Evolutionary conservation across 768 basidiomycete species (phyloP), one percentile per base, ranked within the genome.

Genomic region (Pleurotus tuoliensis): DNA sequence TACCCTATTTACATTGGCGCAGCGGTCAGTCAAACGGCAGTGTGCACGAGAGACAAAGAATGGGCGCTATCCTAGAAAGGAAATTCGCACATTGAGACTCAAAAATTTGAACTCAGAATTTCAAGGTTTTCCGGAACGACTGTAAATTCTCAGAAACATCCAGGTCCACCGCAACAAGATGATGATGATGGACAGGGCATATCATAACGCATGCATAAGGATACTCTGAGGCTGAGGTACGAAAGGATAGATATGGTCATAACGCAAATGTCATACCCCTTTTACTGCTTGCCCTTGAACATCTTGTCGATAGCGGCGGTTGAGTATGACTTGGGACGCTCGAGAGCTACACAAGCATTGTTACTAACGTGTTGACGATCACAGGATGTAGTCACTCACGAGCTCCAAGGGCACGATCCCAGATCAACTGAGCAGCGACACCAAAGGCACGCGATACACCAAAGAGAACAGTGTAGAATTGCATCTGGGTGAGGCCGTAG

Each of bases 391-490:
- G 58, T 27, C 3, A 84, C 89, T 69, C 69, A 91, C 89, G 91
- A 73, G 90, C 91, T 75, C 91, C 91, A 64, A 92, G 86, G 13
- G 91, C 92, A 69, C 92, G 90, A 66, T 94, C 92, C 93, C 93
- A 94, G 62, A 94, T 92, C 61, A 93, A 78, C 67, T 94, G 93
- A 30, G 92, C 86, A 55, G 89, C 83, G 56, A 93, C 92, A 75
- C 91, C 91, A 63, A 93, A 91, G 15, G 91, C 93, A 68, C 93
- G 89, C n/a, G 92, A 95, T 6, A 97, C 91, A 77, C 94, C 94
- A 72, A 97, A 97, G 58, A 97, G 80, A 56, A 98, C 96, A 62
- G 95, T 98, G 78, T 98, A 98, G 81, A 90, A 98, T 69, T 92
- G 83, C 88, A 95, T 94, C 73, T 95, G 85, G 60, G 80, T 83